A percentile compares a stretch with the other conserved stretches of the same genome.
These are phyloP conservation scores for Lachnellula cervina DNA, from an alignment of 2,329 filamentous ascomycete species.

Conservation along the genomic window DNA sequence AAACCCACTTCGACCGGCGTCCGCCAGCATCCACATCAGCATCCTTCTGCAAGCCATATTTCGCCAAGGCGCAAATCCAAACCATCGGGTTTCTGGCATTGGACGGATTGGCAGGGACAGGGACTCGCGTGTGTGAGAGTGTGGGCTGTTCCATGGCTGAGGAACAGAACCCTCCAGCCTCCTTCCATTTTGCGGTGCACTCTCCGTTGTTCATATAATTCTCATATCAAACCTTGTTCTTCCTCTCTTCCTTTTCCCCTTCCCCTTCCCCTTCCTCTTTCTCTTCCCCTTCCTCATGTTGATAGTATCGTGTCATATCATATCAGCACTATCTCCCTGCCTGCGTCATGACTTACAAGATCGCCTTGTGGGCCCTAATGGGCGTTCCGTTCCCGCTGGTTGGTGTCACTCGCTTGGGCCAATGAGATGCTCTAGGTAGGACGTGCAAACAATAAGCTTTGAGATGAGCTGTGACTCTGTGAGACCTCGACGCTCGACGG, in stretches of 20 bases:
- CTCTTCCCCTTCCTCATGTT: neutral
- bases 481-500: neutral
- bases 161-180: neutral
- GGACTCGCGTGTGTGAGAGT: neutral
- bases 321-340: neutral
- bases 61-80: neutral
- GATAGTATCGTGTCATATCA: neutral
- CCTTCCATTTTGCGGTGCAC: neutral
- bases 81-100: neutral
- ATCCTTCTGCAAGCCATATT: neutral
- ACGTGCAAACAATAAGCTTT: conserved; percentile 18
- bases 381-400: conserved; percentile 11
- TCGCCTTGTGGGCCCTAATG: neutral
- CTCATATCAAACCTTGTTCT: neutral
- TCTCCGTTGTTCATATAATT: neutral
- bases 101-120: neutral
- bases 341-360: neutral
- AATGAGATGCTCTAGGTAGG: conserved; percentile 2
- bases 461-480: neutral
- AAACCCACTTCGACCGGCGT: neutral
- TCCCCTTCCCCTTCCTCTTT: no score
- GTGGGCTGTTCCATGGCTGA: neutral
- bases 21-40: neutral
- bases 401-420: conserved; percentile 3
- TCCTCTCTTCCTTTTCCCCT: neutral